Conservation (phyloP, 1,284 basidiomycete species). For the Laetiporus sulphureus region DNA sequence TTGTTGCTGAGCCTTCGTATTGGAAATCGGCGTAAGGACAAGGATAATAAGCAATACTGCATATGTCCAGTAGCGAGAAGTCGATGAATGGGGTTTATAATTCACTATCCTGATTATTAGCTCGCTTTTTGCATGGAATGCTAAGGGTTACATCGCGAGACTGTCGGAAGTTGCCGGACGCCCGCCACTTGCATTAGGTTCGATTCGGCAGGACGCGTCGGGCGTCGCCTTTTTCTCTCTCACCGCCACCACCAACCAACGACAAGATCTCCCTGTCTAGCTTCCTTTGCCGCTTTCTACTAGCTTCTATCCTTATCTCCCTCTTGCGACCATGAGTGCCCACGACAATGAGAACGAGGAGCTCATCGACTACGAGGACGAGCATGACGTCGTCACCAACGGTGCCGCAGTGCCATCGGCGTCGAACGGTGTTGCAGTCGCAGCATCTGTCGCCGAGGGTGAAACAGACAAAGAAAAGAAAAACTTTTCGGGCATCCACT, state of each 20-base stretch:
- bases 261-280: constrained; percentile 12
- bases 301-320: constrained; percentile 14
- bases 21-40: no score
- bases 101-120: no score
- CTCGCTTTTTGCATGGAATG: no score
- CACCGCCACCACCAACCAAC: constrained; percentile 26
- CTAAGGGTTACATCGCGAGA: background rate
- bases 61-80: no score
- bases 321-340: constrained; percentile 47
- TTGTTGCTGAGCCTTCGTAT: no score
- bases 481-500: constrained; percentile 96
- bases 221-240: constrained; percentile 25
- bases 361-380: constrained; percentile 92
- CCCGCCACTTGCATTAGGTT: constrained; percentile 11
- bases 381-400: constrained; percentile 77
- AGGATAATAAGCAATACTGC: no score
- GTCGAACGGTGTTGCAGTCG: constrained; percentile 39
- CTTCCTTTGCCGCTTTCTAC: constrained; percentile 18
- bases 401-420: constrained; percentile 41
- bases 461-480: constrained; percentile 87
- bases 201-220: constrained; percentile 22
- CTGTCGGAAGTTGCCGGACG: constrained; percentile 7
- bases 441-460: constrained; percentile 47
- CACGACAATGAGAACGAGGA: constrained; percentile 84
- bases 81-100: no score